Conservation (phyloP, 2,329 filamentous ascomycete species). For the Tolypocladium tundrense region DNA sequence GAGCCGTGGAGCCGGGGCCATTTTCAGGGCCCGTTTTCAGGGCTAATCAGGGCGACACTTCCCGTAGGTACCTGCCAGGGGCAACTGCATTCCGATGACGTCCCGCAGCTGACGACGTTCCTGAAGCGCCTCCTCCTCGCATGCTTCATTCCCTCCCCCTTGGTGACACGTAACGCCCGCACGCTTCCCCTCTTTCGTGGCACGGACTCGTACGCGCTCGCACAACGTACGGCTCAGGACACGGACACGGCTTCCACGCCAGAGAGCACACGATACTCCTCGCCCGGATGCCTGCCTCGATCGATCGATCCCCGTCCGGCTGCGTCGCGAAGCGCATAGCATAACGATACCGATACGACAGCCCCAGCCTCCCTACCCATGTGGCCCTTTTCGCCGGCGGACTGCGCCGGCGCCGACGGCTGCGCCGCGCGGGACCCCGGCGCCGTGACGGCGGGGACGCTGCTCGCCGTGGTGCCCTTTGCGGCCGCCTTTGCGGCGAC, state of each 20-base stretch:
- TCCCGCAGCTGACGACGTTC: too few relatives aligned
- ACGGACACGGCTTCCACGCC: background rate
- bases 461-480: slow-evolving; percentile 59
- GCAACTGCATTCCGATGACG: too few relatives aligned
- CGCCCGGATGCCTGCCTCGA: background rate
- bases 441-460: slow-evolving; percentile 30
- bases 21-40: too few relatives aligned
- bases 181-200: background rate
- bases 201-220: background rate
- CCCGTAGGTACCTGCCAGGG: too few relatives aligned
- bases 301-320: slow-evolving; percentile 4
- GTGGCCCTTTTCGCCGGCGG: slow-evolving; percentile 27
- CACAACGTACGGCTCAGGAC: background rate
- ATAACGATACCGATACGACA: background rate
- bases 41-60: too few relatives aligned
- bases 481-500: slow-evolving; percentile 58
- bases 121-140: background rate
- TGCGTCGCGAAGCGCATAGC: background rate
- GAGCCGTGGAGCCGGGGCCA: too few relatives aligned
- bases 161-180: background rate
- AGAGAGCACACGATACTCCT: background rate
- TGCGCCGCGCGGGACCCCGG: slow-evolving; percentile 37
- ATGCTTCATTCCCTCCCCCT: background rate
- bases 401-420: slow-evolving; percentile 45
- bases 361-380: slow-evolving; percentile 10